A percentile compares a stretch with the other conserved stretches of the same genome.
These are phyloP conservation scores for Talaromyces ruber DNA, from an alignment of 495 filamentous ascomycete genomes.

Conservation along the genomic window DNA sequence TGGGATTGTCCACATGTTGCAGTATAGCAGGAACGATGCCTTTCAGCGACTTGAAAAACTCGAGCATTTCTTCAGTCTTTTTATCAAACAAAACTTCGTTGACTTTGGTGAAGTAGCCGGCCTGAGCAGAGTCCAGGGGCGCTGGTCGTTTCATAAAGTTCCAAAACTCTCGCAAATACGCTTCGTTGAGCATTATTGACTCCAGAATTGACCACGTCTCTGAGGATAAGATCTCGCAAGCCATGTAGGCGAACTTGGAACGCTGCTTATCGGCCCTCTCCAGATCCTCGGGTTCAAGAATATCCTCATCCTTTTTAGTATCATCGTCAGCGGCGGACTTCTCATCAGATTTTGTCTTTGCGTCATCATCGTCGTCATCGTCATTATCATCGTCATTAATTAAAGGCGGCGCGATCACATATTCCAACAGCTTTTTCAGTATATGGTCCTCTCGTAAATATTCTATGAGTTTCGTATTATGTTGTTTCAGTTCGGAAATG, in stretches of 20 bases:
- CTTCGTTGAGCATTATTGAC: slow-evolving; percentile 76
- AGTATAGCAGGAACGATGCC: slow-evolving; percentile 77
- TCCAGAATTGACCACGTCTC: slow-evolving; percentile 96
- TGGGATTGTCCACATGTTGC: slow-evolving; percentile 92
- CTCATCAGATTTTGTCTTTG: slow-evolving; percentile 36
- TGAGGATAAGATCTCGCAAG: slow-evolving; percentile 88
- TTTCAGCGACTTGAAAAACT: slow-evolving; percentile 73
- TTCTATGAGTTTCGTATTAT: slow-evolving; percentile 96
- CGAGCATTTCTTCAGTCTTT: slow-evolving; percentile 95
- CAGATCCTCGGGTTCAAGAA: slow-evolving; percentile 47
- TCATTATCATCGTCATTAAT: slow-evolving; percentile 56
- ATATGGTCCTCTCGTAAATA: slow-evolving; percentile 83
- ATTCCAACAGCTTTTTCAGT: slow-evolving; percentile 79
- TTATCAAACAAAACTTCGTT: slow-evolving; percentile 94
- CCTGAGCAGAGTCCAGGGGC: slow-evolving; percentile 84
- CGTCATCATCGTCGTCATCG: slow-evolving; percentile 44
- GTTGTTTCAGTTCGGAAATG: slow-evolving; percentile 95
- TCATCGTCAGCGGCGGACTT: slow-evolving; percentile 17
- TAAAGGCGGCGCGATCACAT: slow-evolving; percentile 72
- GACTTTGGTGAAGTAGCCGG: slow-evolving; percentile 97
- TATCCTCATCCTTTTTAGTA: slow-evolving; percentile 34
- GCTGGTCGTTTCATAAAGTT: slow-evolving; percentile 69
- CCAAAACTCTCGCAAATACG: slow-evolving; percentile 79
- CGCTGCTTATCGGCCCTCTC: slow-evolving; percentile 79
- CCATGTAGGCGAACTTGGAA: slow-evolving; percentile 82